Conservation (phyloP, 1,284 basidiomycete species). For the Phenoliferia sp. region DNA sequence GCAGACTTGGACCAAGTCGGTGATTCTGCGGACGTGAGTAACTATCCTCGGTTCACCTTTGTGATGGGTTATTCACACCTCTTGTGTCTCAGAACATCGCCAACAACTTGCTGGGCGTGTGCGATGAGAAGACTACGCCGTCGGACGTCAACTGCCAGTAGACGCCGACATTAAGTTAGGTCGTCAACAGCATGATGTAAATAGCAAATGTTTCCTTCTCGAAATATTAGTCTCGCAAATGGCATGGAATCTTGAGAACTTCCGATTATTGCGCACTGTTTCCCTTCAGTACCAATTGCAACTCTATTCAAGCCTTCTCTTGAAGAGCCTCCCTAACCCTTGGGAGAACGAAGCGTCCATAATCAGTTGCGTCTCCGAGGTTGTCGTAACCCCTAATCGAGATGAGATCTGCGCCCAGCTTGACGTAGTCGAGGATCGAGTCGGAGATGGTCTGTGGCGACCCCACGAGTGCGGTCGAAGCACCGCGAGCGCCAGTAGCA, state of each 20-base stretch:
- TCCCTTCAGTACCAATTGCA: background rate
- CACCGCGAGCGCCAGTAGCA: background rate
- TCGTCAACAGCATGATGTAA: background rate
- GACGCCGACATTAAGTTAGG: background rate
- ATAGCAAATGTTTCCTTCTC: background rate
- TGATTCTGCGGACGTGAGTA: background rate
- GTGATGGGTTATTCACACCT: background rate
- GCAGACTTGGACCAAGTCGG: background rate
- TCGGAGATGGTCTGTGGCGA: background rate
- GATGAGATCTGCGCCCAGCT: background rate
- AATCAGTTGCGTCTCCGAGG: constrained; percentile 1
- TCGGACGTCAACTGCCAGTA: background rate
- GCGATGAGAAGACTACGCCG: background rate
- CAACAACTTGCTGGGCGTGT: background rate
- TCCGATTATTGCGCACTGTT: background rate
- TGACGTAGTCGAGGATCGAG: constrained; percentile 4
- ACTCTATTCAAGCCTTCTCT: too few species aligned
- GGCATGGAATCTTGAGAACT: background rate
- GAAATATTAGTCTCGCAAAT: background rate
- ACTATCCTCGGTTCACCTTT: background rate
- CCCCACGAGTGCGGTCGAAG: background rate
- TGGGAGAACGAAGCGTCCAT: constrained; percentile 1
- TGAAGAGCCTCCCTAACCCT: background rate
- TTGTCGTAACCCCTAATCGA: constrained; percentile 2
- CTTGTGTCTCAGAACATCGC: background rate